Evolutionary conservation across 257 asterid genomes (phyloP).

Genomic region (Mitragyna speciosa): DNA sequence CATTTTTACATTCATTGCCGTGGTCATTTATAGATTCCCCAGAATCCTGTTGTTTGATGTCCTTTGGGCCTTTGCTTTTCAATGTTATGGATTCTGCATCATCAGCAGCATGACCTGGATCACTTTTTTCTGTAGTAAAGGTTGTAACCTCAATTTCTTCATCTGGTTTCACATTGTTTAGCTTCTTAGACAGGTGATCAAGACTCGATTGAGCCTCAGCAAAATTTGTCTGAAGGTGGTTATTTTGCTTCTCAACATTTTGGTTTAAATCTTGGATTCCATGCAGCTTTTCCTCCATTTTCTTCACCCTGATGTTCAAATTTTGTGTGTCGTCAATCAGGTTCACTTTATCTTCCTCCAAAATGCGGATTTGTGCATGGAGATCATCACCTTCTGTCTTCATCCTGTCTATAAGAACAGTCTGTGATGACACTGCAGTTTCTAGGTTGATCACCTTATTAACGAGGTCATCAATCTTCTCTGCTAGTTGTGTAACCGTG

Average conservation of each 20-base stretch:
- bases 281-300: constrained; percentile 62
- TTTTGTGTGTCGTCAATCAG: constrained; percentile 30
- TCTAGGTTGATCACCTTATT: constrained; percentile 71
- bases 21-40: constrained; percentile 19
- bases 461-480: constrained; percentile 79
- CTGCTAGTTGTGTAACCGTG: constrained; percentile 72
- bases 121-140: constrained; percentile 2
- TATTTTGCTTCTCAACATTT: constrained; percentile 56
- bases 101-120: not conserved
- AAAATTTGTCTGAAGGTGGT: constrained; percentile 49
- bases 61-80: constrained; percentile 21
- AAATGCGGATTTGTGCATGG: constrained; percentile 44
- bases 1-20: constrained; percentile 14
- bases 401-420: constrained; percentile 62
- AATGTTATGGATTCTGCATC: not conserved
- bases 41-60: constrained; percentile 18
- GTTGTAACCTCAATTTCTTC: constrained; percentile 38
- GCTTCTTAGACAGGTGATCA: constrained; percentile 53
- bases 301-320: constrained; percentile 46
- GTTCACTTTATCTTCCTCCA: constrained; percentile 57
- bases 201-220: constrained; percentile 60
- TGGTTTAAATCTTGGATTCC: constrained; percentile 50
- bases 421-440: constrained; percentile 72
- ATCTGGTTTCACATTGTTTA: constrained; percentile 56
- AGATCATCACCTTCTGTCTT: constrained; percentile 66